Base-by-base conservation (phyloP, 1,284 basidiomycete genomes). In the Trichosporon inkin region DNA sequence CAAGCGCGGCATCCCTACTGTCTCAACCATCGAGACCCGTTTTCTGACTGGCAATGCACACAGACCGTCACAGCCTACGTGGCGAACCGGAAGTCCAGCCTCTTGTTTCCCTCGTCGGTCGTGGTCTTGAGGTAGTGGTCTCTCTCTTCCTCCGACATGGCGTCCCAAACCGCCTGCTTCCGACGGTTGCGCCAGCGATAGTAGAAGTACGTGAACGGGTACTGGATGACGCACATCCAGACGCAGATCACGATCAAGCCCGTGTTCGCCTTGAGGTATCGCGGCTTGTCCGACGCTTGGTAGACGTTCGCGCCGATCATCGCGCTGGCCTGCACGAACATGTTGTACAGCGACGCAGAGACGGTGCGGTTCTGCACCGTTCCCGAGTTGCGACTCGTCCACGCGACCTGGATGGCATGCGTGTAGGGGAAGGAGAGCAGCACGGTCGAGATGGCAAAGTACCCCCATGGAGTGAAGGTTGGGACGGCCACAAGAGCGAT, bases 261-360 rank as follows among this genome's bases (percentile, higher is more conserved):
- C 16, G 52, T 58, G 62, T 73, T 74, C 22, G 68, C 73, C 55
- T 69, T 68, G 58, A 67, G 68, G 55, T 73, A 73, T 55, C 67
- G 64, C 0, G 68, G 71, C 4, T 57, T 51, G 51, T 71, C 68
- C 55, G 34, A 51, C 5, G 68, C 57, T 53, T 71, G 70, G 57
- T 74, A 74, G 20, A 74, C 58, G 60, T 74, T 74, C 28, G 66
- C 64, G 10, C 67, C 68, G n/a, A 73, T 59, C n/a, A 74, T 62
- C 4, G 67, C 66, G 8, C 61, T 62, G 13, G 65, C 64, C 58
- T 74, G 73, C 10, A 73, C 71, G 16, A 62, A 58, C 68, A 73
- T 73, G 67, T 75, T 75, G 66, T 75, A 73, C 1, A 73, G 49
- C 65, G 55, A 70, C 53, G 60, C 71, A 69, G 69, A 68, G 37